Conservation (phyloP, 1,284 basidiomycete species). For the Ustilago shanxiensis region DNA sequence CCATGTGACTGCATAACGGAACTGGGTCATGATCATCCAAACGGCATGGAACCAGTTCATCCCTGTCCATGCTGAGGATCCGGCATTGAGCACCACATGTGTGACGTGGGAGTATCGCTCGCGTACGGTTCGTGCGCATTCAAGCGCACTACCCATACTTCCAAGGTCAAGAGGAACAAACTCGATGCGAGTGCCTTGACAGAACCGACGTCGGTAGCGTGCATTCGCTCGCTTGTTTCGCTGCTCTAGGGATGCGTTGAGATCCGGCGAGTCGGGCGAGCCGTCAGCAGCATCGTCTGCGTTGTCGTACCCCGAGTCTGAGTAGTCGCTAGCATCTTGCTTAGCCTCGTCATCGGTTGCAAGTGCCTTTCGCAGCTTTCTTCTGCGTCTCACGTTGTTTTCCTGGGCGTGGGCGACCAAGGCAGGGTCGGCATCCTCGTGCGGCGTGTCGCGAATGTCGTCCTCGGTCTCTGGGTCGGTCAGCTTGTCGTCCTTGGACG, state of each 20-base stretch:
- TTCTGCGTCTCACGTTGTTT: constrained; percentile 43
- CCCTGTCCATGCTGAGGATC: constrained; percentile 66
- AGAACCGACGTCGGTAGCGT: constrained; percentile 61
- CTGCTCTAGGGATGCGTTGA: constrained; percentile 39
- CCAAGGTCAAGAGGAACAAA: constrained; percentile 67
- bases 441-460: constrained; percentile 51
- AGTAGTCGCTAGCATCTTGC: constrained; percentile 4
- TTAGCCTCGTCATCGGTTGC: constrained; percentile 35
- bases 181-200: constrained; percentile 64
- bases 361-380: constrained; percentile 47
- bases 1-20: constrained; percentile 67
- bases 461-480: constrained; percentile 41
- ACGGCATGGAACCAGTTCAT: constrained; percentile 64
- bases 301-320: constrained; percentile 14
- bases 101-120: constrained; percentile 66
- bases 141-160: constrained; percentile 65
- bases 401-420: constrained; percentile 53
- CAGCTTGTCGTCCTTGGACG: constrained; percentile 49
- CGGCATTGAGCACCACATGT: constrained; percentile 69
- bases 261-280: constrained; percentile 28
- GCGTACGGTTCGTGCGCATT: constrained; percentile 59
- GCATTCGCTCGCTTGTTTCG: constrained; percentile 59
- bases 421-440: constrained; percentile 59
- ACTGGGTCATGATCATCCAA: constrained; percentile 64
- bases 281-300: constrained; percentile 1